phyloP scores from a whole-genome alignment of 2,329 filamentous ascomycete species.

The Cercospora zeae-maydis region DNA sequence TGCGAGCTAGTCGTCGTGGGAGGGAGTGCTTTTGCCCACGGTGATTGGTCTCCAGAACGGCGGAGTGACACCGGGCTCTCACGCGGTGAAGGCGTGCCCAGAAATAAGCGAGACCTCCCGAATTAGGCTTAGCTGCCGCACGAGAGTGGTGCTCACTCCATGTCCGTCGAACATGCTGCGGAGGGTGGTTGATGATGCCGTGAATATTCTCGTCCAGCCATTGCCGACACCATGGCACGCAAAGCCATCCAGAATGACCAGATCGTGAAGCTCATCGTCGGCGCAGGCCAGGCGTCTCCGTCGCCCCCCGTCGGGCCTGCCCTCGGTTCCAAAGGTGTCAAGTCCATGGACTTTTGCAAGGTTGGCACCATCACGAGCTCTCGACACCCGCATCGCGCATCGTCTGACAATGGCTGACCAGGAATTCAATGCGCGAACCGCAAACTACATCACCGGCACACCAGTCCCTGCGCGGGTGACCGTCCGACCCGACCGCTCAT shows the following conservation, averaged over 20 bases:
- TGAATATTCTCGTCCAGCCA: neutral
- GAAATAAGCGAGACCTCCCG: neutral
- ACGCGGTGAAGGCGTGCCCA: conserved; percentile 1
- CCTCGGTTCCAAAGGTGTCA: conserved; percentile 94
- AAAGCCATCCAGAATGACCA: conserved; percentile 61
- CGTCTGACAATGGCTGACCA: conserved; percentile 10
- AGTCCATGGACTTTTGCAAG: conserved; percentile 99
- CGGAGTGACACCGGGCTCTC: neutral
- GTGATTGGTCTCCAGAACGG: neutral
- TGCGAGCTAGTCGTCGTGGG: conserved; percentile 1
- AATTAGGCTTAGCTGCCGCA: neutral
- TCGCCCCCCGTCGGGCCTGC: conserved; percentile 95
- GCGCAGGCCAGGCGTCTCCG: conserved; percentile 89
- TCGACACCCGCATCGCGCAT: neutral
- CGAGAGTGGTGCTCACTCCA: neutral
- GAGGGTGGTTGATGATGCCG: neutral
- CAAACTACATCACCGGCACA: conserved; percentile 75
- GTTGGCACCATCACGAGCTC: conserved; percentile 47
- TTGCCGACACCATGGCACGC: conserved; percentile 46
- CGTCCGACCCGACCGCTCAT: conserved; percentile 87
- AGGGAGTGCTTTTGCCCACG: neutral
- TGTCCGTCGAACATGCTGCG: too few relatives aligned
- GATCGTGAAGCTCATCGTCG: conserved; percentile 96
- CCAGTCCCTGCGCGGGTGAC: conserved; percentile 88
- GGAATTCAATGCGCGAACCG: conserved; percentile 51